These are phyloP conservation scores for Aegilops tauschii DNA, from an alignment of 176 grass and related monocot genomes.

Conservation along the genomic window DNA sequence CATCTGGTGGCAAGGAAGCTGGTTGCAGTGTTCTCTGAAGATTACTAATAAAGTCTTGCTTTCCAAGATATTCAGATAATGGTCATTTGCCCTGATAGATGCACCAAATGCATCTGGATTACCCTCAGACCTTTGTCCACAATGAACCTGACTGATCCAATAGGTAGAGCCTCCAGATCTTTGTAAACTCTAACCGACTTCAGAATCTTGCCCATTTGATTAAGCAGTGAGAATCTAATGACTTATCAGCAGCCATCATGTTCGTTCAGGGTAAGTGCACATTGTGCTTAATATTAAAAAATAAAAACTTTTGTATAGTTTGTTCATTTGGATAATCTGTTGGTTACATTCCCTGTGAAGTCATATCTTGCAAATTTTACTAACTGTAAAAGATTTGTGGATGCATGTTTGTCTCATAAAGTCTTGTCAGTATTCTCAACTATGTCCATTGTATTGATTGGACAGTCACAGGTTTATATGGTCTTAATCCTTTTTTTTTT, in stretches of 20 bases:
- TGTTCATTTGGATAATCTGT: neutral
- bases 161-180: neutral
- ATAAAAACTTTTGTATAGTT: neutral
- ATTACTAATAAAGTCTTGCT: conserved; percentile 1
- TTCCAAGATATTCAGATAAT: neutral
- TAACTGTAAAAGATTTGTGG: neutral
- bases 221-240: neutral
- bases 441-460: neutral
- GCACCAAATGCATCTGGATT: neutral
- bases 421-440: neutral
- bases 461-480: neutral
- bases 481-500: neutral
- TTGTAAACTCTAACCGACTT: neutral
- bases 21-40: conserved; percentile 49
- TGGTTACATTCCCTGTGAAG: neutral
- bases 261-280: neutral
- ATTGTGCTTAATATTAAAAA: neutral
- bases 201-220: neutral
- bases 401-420: neutral
- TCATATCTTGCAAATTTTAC: neutral
- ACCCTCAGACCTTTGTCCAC: neutral
- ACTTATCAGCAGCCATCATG: conserved; percentile 1
- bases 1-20: conserved; percentile 46
- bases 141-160: neutral
- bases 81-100: neutral